Evolutionary conservation across 257 asterid species (phyloP), one percentile per base, ranked within the genome.

Genomic region (Catharanthus roseus): DNA sequence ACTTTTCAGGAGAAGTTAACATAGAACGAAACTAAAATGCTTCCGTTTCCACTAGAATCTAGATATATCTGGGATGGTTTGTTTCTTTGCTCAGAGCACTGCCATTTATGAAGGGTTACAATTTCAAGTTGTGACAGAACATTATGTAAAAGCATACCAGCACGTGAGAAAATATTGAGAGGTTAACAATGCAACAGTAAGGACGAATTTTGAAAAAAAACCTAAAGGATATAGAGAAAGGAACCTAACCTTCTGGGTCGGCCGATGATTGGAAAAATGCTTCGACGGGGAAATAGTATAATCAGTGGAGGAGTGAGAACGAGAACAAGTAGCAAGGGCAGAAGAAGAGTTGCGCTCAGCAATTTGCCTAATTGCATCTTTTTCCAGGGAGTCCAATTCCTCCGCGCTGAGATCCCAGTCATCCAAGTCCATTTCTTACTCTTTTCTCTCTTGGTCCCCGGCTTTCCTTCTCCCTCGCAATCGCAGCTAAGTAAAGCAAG

Each of bases 321-420:
- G 54, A 1, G 53, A 10, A 34, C 36, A 6, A 33, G 63, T 8
- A 19, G 53, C 45, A 9, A 6, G 19, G 57, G 77, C 65, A 50
- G 85, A 81, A 11, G 95, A 85, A n/a, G 77, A 75, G 55, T 84
- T 86, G 58, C 95, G 93, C 68, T 84, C 85, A 1, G 92, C 85
- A 77, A 90, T 78, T 78, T 84, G 90, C 77, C 67, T 75, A 10
- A 86, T 28, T 56, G 98, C 98, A 60, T 86, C 86, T 76, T 87
- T 86, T 79, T 93, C 98, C 47, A 93, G 89, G 24, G 65, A 74
- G 56, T 93, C 98, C 78, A 89, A 41, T 56, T 88, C 93, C 79
- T 93, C 96, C 6, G 76, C 80, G 72, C 97, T 90, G 73, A 89
- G 39, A 34, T 84, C 97, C 98, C 96, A 90, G 51, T 88, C 97